Conservation (phyloP, 2,329 filamentous ascomycete species). For the Trichoderma koningiopsis region DNA sequence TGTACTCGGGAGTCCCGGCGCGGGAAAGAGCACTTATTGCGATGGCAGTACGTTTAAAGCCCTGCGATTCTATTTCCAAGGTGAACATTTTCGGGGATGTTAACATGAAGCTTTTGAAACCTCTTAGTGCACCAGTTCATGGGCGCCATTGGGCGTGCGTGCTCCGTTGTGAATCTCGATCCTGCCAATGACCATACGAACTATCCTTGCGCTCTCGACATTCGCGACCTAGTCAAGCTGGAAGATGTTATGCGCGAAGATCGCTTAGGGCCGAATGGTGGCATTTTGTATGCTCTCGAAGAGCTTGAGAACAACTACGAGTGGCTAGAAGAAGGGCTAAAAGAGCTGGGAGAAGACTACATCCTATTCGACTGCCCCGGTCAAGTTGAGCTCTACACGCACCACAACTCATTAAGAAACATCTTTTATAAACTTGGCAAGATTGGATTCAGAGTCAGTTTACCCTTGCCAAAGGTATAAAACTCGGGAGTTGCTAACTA, state of each 20-base stretch:
- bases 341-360: conserved; percentile 84
- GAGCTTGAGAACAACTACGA: conserved; percentile 93
- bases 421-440: conserved; percentile 92
- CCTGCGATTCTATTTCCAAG: not conserved
- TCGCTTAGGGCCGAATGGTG: conserved; percentile 87
- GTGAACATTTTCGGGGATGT: not conserved
- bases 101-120: not conserved
- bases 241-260: conserved; percentile 96
- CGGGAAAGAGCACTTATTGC: conserved; percentile 97
- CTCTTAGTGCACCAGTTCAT: conserved; percentile 88
- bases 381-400: conserved; percentile 95
- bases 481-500: conserved; percentile 22
- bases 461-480: not conserved
- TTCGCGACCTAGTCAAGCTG: conserved; percentile 82
- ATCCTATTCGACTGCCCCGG: conserved; percentile 95
- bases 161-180: conserved; percentile 93
- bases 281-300: conserved; percentile 89
- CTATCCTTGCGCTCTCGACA: conserved; percentile 88
- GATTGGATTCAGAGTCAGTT: conserved; percentile 81
- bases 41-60: conserved; percentile 72
- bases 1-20: conserved; percentile 89
- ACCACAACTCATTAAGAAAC: conserved; percentile 87
- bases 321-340: conserved; percentile 82
- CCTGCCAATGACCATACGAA: conserved; percentile 92
- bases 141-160: conserved; percentile 90